phyloP scores from a whole-genome alignment of 169 alveolate genomes.

The Prorocentrum cordatum region DNA sequence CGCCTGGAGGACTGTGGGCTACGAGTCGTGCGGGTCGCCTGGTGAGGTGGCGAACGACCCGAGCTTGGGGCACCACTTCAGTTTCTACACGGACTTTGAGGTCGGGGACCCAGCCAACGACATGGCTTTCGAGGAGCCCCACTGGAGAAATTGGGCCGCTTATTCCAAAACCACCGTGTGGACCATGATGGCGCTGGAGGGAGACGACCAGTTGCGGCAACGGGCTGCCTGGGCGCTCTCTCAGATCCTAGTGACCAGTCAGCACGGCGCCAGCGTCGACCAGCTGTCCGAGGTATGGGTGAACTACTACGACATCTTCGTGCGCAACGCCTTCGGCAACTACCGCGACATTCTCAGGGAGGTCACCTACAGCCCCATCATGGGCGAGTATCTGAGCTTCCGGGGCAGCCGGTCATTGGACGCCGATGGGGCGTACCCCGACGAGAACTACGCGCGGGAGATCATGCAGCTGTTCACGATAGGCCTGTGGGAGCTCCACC shows the following conservation, averaged over 20 bases:
- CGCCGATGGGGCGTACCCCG: slow-evolving; percentile 16
- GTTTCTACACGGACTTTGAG: background rate
- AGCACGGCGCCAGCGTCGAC: background rate
- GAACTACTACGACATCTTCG: slow-evolving; percentile 28
- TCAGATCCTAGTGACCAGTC: slow-evolving; percentile 22
- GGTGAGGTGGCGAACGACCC: slow-evolving; percentile 43
- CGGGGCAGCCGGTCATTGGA: slow-evolving; percentile 5
- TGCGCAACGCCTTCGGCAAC: slow-evolving; percentile 50
- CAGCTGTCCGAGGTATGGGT: background rate
- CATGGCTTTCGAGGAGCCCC: background rate
- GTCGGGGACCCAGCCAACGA: background rate
- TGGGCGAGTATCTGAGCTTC: slow-evolving; percentile 10
- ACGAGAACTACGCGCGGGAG: slow-evolving; percentile 67
- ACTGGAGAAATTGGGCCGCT: too few species aligned
- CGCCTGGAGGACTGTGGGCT: too few species aligned
- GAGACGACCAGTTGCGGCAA: slow-evolving; percentile 30
- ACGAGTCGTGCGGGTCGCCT: slow-evolving; percentile 27
- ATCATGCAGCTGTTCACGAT: slow-evolving; percentile 46
- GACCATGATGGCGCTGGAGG: slow-evolving; percentile 39
- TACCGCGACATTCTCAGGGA: slow-evolving; percentile 3
- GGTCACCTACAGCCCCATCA: slow-evolving; percentile 41
- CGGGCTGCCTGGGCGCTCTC: slow-evolving; percentile 60
- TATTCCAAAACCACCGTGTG: background rate
- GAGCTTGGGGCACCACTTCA: background rate
- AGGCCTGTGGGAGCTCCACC: slow-evolving; percentile 47